Evolutionary conservation across 1,284 basidiomycete species (phyloP), one percentile per base, ranked within the genome.

Genomic region (Agaricales sp.): DNA sequence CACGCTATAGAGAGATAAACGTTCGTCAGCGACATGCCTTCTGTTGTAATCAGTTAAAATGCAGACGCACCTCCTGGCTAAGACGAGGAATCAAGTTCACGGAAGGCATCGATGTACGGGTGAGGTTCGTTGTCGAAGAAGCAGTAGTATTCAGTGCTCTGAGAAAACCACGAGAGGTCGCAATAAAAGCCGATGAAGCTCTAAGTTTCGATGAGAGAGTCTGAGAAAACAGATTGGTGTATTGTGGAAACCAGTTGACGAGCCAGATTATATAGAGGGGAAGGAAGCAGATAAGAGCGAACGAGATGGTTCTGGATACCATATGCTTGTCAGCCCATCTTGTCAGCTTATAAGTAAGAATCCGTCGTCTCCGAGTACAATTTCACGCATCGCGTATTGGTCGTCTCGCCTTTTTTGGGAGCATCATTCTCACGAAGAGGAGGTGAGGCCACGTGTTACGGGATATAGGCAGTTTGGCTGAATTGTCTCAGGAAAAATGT

Each of bases 191-290:
- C 64, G 60, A 61, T 59, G 57, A 43, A 55, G 55, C 49, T 35
- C 54, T 47, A 45, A 59, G 52, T 51, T 51, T 48, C 49, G 64
- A 59, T 45, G 64, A 41, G 49, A 64, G 50, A 50, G 57, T 52
- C 55, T 65, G 52, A 54, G 62, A 65, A 26, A 64, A 13, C 30
- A 35, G 30, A 11, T 8, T 35, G 30, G 30, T 11, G 30, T 35
- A 35, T n/a, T 35, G 30, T 8, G 30, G 30, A n/a, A 35, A 35
- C 30, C 30, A 35, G n/a, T 8, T 35, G 11, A n/a, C 30, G 19
- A 61, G 61, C 46, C 66, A 55, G 59, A 55, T 64, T 67, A 70
- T 67, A 68, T 70, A 70, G 45, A 67, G 43, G 12, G 66, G 66
- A 23, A 65, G 38, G 19, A 65, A 56, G 43, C 64, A 57, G 55